phyloP scores from a whole-genome alignment of 1,284 basidiomycete genomes.

The Pyrrhoderma lamaoense region DNA sequence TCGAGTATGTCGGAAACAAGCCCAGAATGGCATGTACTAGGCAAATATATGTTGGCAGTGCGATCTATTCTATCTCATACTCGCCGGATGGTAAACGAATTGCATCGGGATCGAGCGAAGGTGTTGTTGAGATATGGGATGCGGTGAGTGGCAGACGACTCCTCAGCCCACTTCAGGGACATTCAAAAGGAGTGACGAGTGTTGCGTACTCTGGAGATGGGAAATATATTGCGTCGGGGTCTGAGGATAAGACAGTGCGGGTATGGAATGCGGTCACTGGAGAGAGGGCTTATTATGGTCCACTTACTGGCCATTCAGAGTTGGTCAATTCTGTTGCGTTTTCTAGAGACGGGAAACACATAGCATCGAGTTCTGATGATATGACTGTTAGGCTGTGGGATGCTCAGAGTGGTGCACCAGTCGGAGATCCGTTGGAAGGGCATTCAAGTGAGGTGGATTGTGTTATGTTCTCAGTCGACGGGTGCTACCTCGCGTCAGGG shows the following conservation, averaged over 20 bases:
- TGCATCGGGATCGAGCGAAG: background rate
- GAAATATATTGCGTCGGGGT: conserved; percentile 1
- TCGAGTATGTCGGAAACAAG: no score
- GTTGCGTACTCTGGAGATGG: background rate
- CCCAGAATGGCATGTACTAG: no score
- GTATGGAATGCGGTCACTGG: no score
- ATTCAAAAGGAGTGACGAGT: background rate
- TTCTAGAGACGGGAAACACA: no score
- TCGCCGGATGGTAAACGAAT: background rate
- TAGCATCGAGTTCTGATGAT: no score
- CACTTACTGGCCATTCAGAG: no score
- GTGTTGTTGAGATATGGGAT: conserved; percentile 1
- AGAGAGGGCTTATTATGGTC: no score
- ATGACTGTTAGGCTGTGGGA: conserved; percentile 12
- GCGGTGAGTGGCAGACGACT: background rate
- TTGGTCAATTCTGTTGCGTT: no score
- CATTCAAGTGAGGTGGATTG: background rate
- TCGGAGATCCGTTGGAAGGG: background rate
- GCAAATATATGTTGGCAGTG: background rate
- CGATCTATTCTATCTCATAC: background rate
- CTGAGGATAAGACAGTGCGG: no score
- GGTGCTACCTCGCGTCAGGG: background rate
- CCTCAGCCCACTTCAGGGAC: no score
- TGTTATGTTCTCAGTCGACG: background rate
- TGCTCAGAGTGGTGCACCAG: background rate